Evolutionary conservation across 2,329 filamentous ascomycete genomes (phyloP).

Genomic region (Escovopsis weberi): DNA sequence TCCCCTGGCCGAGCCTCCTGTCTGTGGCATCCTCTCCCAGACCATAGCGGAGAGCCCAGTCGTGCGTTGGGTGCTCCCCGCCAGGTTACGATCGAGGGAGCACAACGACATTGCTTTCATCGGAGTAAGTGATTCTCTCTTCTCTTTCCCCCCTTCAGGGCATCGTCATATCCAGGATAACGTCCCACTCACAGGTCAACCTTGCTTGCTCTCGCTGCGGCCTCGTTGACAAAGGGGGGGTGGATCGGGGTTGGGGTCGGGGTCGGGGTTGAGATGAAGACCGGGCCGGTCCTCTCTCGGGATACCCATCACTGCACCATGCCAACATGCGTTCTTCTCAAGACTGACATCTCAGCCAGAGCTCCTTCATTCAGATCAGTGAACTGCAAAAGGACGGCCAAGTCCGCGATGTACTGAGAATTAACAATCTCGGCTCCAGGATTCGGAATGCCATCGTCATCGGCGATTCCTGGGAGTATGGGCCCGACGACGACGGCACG

Average conservation of each 20-base stretch:
- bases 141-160: not conserved
- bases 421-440: conserved; percentile 61
- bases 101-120: conserved; percentile 79
- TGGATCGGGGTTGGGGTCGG: no score
- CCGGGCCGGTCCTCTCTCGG: no score
- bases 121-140: conserved; percentile 39
- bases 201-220: not conserved
- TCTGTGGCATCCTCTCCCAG: conserved; percentile 59
- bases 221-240: no score
- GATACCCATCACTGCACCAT: no score
- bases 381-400: conserved; percentile 56
- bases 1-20: conserved; percentile 28
- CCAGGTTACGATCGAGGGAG: conserved; percentile 53
- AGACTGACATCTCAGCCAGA: conserved; percentile 26
- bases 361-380: conserved; percentile 67
- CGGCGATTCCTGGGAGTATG: conserved; percentile 35
- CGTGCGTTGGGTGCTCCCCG: conserved; percentile 63
- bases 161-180: not conserved
- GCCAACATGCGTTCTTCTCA: not conserved
- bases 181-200: no score
- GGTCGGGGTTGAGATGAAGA: no score
- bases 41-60: conserved; percentile 66
- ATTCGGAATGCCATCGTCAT: conserved; percentile 72
- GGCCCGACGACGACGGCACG: conserved; percentile 17
- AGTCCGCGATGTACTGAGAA: conserved; percentile 61